Percentiles rank a stretch among this genome's conserved stretches.
These are phyloP conservation scores for Clavulina sp. DNA, from an alignment of 768 basidiomycete genomes.

Conservation along the genomic window DNA sequence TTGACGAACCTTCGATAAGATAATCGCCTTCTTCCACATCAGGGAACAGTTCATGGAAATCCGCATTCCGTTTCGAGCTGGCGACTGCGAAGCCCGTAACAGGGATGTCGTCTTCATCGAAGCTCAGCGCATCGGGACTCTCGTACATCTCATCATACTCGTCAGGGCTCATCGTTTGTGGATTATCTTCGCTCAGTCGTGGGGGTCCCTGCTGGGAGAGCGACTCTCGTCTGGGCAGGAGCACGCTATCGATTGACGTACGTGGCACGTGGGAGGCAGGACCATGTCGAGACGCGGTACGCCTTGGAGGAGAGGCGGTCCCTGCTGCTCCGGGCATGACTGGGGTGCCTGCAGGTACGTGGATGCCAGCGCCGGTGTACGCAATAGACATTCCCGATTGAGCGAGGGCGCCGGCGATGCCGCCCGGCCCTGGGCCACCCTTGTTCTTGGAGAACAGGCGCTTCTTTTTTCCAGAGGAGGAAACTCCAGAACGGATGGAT, in stretches of 20 bases:
- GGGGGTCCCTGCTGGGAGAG: background rate
- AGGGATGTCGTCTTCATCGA: conserved; percentile 62
- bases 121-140: conserved; percentile 16
- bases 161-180: background rate
- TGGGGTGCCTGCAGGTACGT: background rate
- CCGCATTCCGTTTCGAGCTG: conserved; percentile 81
- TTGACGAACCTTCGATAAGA: conserved; percentile 75
- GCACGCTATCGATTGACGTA: background rate
- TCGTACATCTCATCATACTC: conserved; percentile 13
- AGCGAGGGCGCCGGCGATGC: background rate
- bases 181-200: background rate
- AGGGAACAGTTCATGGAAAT: conserved; percentile 89
- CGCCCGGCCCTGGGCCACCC: background rate
- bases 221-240: background rate
- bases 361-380: no score
- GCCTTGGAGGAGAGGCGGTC: background rate
- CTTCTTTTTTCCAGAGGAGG: background rate
- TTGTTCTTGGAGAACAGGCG: background rate
- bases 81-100: conserved; percentile 97
- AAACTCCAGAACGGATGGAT: background rate
- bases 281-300: background rate
- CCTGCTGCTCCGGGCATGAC: background rate
- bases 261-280: background rate
- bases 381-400: background rate
- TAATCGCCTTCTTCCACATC: conserved; percentile 88